Conservation (phyloP, 2,329 filamentous ascomycete species). For the Fusarium agapanthi region DNA sequence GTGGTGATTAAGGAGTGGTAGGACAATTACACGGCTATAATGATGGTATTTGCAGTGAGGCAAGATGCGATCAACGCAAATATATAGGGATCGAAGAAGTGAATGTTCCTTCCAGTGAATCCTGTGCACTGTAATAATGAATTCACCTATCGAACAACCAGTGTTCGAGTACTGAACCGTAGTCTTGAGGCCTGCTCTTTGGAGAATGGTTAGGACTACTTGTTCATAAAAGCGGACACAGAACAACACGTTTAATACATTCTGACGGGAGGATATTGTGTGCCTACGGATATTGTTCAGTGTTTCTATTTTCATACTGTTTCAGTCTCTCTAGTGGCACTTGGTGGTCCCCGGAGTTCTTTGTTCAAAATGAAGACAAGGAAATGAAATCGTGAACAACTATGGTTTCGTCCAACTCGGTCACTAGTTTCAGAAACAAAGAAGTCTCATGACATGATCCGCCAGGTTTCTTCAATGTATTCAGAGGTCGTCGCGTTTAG, state of each 20-base stretch:
- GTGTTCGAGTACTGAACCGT: neutral
- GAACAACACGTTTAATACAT: neutral
- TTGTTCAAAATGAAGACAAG: slow-evolving; percentile 8
- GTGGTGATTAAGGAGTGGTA: neutral
- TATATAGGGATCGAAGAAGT: neutral
- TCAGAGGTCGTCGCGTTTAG: neutral
- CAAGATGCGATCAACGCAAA: neutral
- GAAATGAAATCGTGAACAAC: neutral
- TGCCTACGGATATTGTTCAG: neutral
- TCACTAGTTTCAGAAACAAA: neutral
- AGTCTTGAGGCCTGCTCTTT: slow-evolving; percentile 14
- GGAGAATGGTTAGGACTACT: neutral
- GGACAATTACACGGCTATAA: neutral
- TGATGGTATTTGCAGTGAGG: neutral
- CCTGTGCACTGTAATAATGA: neutral
- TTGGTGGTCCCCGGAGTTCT: slow-evolving; percentile 11
- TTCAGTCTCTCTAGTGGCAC: slow-evolving; percentile 6
- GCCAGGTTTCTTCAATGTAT: neutral
- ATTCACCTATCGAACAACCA: slow-evolving; percentile 14
- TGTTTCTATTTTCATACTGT: slow-evolving; percentile 22
- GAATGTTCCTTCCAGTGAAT: neutral
- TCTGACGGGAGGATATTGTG: neutral
- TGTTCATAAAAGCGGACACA: neutral
- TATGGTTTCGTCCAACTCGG: neutral
- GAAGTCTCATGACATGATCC: neutral